A percentile compares a stretch with the other conserved stretches of the same genome.
Evolutionary conservation across 1,284 basidiomycete genomes (phyloP).

Genomic region (Megacollybia platyphylla): DNA sequence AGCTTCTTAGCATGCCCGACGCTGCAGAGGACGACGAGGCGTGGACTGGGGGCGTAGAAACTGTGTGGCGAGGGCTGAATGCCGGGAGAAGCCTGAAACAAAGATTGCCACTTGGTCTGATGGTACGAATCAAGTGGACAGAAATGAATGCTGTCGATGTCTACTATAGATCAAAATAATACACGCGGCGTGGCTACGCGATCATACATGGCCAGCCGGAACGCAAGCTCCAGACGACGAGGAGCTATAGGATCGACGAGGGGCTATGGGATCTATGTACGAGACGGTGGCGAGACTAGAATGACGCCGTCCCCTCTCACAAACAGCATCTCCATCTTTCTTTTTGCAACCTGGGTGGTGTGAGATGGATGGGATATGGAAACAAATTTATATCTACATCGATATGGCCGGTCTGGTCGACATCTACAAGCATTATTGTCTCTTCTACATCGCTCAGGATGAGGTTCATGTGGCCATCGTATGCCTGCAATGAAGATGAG

Average conservation of each 20-base stretch:
- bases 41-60: conserved; percentile 45
- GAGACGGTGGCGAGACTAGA: conserved; percentile 67
- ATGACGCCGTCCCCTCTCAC: conserved; percentile 94
- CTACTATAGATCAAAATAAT: conserved; percentile 49
- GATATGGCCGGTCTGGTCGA: conserved; percentile 40
- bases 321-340: conserved; percentile 97
- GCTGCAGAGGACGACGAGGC: conserved; percentile 35
- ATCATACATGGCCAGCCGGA: conserved; percentile 60
- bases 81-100: conserved; percentile 44
- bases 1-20: conserved; percentile 32
- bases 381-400: conserved; percentile 31
- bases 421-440: conserved; percentile 85
- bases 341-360: conserved; percentile 66
- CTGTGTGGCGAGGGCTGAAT: conserved; percentile 49
- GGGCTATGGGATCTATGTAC: conserved; percentile 25
- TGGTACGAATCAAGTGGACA: conserved; percentile 31
- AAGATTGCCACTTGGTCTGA: conserved; percentile 42
- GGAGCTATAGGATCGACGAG: conserved; percentile 10
- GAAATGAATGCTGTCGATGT: conserved; percentile 6
- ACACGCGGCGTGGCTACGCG: conserved; percentile 60
- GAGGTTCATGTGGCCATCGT: conserved; percentile 99
- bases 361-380: conserved; percentile 1
- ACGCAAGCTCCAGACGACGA: conserved; percentile 45
- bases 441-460: conserved; percentile 97
- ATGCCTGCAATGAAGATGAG: conserved; percentile 50